phyloP scores from a whole-genome alignment of 352 stramenopile genomes.

The Phytophthora pseudosyringae region DNA sequence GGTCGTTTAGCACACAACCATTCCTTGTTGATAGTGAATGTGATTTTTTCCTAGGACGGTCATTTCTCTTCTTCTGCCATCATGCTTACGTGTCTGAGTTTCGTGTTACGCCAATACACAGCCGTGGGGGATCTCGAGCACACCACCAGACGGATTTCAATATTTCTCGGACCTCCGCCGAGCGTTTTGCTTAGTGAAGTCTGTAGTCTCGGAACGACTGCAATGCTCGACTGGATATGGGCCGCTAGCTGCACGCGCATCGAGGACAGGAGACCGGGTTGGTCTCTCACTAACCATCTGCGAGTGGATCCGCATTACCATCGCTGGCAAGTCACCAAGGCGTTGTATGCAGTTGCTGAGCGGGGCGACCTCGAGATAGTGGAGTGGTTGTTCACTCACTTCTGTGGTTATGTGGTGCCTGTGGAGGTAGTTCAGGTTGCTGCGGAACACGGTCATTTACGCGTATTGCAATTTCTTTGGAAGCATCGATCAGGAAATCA shows the following conservation, averaged over 20 bases:
- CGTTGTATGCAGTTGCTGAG: neutral
- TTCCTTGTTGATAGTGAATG: no score
- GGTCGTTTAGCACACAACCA: no score
- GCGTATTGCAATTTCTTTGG: conserved; percentile 5
- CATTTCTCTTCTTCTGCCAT: no score
- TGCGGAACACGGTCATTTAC: neutral
- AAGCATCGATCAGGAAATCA: neutral
- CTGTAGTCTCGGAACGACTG: conserved; percentile 1
- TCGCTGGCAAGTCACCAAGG: conserved; percentile 5
- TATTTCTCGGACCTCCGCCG: conserved; percentile 1
- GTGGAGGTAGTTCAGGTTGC: neutral
- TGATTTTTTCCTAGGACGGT: no score
- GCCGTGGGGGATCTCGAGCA: neutral
- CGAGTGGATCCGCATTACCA: conserved; percentile 14
- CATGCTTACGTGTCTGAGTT: no score
- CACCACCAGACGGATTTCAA: conserved; percentile 1
- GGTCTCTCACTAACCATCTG: conserved; percentile 17
- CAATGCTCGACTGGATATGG: conserved; percentile 15
- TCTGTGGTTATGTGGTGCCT: conserved; percentile 4
- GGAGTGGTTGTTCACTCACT: conserved; percentile 16
- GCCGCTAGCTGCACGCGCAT: conserved; percentile 3
- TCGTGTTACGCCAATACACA: conserved; percentile 5
- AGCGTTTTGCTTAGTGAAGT: conserved; percentile 5
- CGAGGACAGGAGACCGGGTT: conserved; percentile 4
- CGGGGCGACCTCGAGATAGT: neutral